Evolutionary conservation across 495 filamentous ascomycete species (phyloP).

Genomic region (Aspergillus conjunctus): DNA sequence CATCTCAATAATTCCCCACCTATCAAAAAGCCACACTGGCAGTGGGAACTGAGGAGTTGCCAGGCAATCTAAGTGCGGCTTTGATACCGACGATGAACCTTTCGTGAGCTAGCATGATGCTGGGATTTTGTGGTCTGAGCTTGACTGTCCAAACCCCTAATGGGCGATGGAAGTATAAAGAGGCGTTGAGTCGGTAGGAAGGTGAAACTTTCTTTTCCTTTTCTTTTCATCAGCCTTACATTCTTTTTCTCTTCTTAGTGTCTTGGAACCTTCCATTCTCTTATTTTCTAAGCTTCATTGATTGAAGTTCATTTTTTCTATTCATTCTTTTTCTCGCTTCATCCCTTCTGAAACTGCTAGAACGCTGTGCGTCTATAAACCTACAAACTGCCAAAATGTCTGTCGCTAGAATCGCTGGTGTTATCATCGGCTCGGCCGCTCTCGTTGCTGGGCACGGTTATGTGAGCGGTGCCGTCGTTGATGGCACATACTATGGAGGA

Average conservation of each 20-base stretch:
- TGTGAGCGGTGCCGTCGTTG: constrained; percentile 59
- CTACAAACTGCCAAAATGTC: constrained; percentile 36
- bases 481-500: constrained; percentile 54
- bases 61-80: constrained; percentile 32
- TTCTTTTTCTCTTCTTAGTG: constrained; percentile 38
- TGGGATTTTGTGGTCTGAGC: constrained; percentile 21
- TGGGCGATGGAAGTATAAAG: constrained; percentile 21
- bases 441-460: constrained; percentile 63
- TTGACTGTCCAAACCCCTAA: constrained; percentile 6
- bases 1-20: constrained; percentile 35
- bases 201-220: constrained; percentile 13
- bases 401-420: constrained; percentile 44
- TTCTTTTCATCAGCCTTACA: constrained; percentile 35
- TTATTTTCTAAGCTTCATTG: constrained; percentile 40
- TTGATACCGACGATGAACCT: constrained; percentile 23
- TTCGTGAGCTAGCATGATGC: constrained; percentile 21
- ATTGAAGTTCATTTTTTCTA: constrained; percentile 42
- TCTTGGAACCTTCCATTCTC: constrained; percentile 43
- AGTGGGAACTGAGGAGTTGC: constrained; percentile 21
- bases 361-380: constrained; percentile 45
- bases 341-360: constrained; percentile 24
- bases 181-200: constrained; percentile 10
- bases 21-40: constrained; percentile 22
- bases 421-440: constrained; percentile 52
- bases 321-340: constrained; percentile 33